These are phyloP conservation scores for Saccharomycopsis olivae DNA, from an alignment of 805 yeast species.

Conservation along the genomic window DNA sequence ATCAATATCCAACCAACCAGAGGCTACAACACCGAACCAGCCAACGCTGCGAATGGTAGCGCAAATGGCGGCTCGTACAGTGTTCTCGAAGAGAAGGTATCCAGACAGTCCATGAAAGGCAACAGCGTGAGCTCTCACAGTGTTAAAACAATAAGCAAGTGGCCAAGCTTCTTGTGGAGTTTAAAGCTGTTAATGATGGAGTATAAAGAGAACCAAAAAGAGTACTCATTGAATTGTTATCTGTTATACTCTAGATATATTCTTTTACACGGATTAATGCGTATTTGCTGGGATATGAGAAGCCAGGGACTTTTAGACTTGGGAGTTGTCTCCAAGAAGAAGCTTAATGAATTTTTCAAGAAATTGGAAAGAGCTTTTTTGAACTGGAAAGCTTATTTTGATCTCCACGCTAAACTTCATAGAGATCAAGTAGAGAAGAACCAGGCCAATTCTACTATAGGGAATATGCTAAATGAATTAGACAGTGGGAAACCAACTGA, in stretches of 20 bases:
- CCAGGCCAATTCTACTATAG: conserved; percentile 16
- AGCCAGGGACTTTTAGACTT: conserved; percentile 22
- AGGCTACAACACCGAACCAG: conserved; percentile 3
- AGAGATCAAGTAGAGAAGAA: conserved; percentile 15
- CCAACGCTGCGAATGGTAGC: not conserved
- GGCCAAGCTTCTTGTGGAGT: conserved; percentile 31
- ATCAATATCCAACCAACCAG: conserved; percentile 1
- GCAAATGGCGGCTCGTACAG: too few species aligned
- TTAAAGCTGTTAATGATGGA: conserved; percentile 26
- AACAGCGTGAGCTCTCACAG: not conserved
- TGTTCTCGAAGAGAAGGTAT: not conserved
- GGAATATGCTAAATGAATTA: too few species aligned
- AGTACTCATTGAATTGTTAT: conserved; percentile 27
- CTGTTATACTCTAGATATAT: conserved; percentile 27
- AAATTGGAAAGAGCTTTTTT: conserved; percentile 25
- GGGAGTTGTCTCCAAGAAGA: conserved; percentile 22
- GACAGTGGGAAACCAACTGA: conserved; percentile 6
- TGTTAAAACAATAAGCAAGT: conserved; percentile 21
- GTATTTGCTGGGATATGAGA: conserved; percentile 23
- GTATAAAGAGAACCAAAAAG: conserved; percentile 23
- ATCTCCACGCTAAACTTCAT: conserved; percentile 22
- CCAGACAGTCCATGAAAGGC: not conserved
- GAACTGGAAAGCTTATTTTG: conserved; percentile 28
- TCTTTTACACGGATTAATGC: conserved; percentile 26
- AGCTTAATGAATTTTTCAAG: conserved; percentile 22